Conservation (phyloP, 345 rosid species). For the Bruguiera parviflora region DNA sequence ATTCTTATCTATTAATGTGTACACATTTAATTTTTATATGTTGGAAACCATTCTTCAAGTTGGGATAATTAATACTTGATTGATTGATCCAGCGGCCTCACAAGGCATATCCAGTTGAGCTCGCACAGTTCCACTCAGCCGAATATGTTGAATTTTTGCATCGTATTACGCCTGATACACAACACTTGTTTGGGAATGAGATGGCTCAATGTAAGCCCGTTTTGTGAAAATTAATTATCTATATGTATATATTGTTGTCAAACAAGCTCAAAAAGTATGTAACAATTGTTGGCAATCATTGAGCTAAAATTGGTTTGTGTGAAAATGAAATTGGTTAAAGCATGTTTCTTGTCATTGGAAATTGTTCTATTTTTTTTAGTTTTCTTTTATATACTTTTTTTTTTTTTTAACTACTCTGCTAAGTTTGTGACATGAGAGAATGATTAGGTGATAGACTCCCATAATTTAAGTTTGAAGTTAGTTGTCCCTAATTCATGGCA, state of each 20-base stretch:
- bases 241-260: background rate
- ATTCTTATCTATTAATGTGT: background rate
- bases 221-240: background rate
- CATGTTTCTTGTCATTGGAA: background rate
- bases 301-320: background rate
- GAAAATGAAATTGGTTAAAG: background rate
- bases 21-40: no score
- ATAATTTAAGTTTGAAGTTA: background rate
- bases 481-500: background rate
- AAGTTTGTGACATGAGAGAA: background rate
- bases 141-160: slow-evolving; percentile 92
- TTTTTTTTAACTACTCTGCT: background rate
- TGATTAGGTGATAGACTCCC: background rate
- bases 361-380: no score
- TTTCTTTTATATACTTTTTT: no score
- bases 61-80: slow-evolving; percentile 11
- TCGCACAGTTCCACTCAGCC: slow-evolving; percentile 93
- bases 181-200: slow-evolving; percentile 54
- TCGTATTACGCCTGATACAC: slow-evolving; percentile 74
- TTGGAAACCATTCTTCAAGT: no score
- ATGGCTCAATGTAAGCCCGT: slow-evolving; percentile 57
- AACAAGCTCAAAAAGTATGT: no score
- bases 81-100: slow-evolving; percentile 75
- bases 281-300: no score
- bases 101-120: slow-evolving; percentile 95